Base-by-base conservation (phyloP, 495 filamentous ascomycete genomes). In the Lasiosphaeris hirsuta region DNA sequence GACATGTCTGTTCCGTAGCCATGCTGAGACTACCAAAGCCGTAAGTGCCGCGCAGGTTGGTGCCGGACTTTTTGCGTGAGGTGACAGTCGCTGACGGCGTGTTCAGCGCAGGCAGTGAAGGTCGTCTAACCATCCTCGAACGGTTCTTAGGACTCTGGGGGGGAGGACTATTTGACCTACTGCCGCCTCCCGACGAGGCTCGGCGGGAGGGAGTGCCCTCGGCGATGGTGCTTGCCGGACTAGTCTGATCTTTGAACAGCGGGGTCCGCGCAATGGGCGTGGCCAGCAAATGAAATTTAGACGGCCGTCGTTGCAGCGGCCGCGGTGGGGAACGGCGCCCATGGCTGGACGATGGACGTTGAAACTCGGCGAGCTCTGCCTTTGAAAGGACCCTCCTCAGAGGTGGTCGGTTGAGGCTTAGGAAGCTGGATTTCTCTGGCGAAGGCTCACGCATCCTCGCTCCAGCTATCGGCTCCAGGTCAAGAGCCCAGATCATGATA, bases 401-500 rank as follows among this genome's bases (percentile, higher is more conserved):
- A 10, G 90, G 88, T 47, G 84, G 84, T 13, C 81, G 82, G 18
- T 59, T 75, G 0, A 84, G 77, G n/a, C 81, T 75, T 36, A 74
- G 63, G 1, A 65, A 63, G 18, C 54, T 49, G 42, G 82, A 76
- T 62, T 85, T 87, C 5, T 72, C 63, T 2, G 84, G 78, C 1
- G 80, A 80, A 13, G 72, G 69, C 8, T 78, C 75, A 35, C 76
- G 75, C 56, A 53, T 70, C 54, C 64, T 61, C 17, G 68, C 60
- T 1, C 65, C 63, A 50, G 61, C 62, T 18, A 52, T 39, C 17
- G 69, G 68, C 40, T 78, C 73, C 47, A 78, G 56, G 33, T 78
- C 82, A 53, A 90, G 72, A 14, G 82, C 78, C 89, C 90, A 94
- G 17, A 91, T 85, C 88, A 94, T 94, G 52, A 94, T 84, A 3